Evolutionary conservation across 495 filamentous ascomycete species (phyloP).

Genomic region (Penicillium simplicissimum): DNA sequence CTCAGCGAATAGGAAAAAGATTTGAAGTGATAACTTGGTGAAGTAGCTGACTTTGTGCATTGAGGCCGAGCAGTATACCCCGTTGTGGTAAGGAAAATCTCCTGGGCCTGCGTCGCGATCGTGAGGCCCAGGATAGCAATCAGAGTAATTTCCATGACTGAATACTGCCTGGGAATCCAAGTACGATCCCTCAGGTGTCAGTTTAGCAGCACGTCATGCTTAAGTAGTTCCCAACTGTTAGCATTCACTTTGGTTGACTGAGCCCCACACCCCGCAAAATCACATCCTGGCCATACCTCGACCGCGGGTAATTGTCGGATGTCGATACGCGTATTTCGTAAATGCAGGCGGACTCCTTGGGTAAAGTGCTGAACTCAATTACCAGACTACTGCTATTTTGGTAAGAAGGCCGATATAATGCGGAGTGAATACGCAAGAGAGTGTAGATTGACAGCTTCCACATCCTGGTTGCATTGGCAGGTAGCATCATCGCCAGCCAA

Average conservation of each 20-base stretch:
- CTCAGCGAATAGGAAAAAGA: slow-evolving; percentile 27
- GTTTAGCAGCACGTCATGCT: not conserved
- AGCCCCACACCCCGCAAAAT: slow-evolving; percentile 1
- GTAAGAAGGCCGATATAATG: not conserved
- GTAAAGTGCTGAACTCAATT: not conserved
- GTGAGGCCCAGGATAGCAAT: slow-evolving; percentile 6
- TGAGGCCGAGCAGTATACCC: slow-evolving; percentile 26
- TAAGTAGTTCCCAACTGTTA: not conserved
- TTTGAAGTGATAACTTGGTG: slow-evolving; percentile 26
- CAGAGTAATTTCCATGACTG: slow-evolving; percentile 2
- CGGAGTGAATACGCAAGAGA: not conserved
- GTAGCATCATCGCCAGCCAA: not conserved
- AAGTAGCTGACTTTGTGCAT: slow-evolving; percentile 19
- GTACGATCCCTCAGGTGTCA: not conserved
- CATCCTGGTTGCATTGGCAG: not conserved
- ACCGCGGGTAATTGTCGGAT: not conserved
- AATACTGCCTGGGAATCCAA: not conserved
- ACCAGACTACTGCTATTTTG: not conserved
- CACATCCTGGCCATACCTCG: not conserved
- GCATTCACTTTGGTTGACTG: not conserved
- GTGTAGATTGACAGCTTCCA: not conserved
- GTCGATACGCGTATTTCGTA: not conserved
- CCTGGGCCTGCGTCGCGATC: slow-evolving; percentile 22
- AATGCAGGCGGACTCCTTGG: not conserved
- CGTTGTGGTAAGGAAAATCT: slow-evolving; percentile 26